Base-by-base conservation (phyloP, 2,329 filamentous ascomycete genomes). In the Xylaria sp. region DNA sequence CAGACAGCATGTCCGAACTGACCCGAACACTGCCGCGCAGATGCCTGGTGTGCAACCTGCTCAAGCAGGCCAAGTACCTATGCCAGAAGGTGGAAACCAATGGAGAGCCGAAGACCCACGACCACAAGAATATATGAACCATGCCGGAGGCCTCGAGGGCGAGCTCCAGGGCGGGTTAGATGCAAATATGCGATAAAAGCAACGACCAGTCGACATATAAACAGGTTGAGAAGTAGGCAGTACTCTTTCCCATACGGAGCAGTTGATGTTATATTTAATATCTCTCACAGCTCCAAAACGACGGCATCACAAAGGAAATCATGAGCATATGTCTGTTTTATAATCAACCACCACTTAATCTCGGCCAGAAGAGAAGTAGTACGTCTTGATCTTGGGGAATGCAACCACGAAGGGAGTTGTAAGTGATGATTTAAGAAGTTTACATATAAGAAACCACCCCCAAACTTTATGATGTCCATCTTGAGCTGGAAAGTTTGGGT, bases 91-190 rank as follows among this genome's bases (percentile, higher is more conserved):
- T n/a, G 81, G 80, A 41, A 76, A 74, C 33, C 85, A 88, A 74
- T 90, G 88, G 88, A 88, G 81, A 7, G 83, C 85, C 18, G 86
- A 90, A 73, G 88, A 90, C 63, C 88, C 88, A 8, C 80, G 88
- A 49, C 88, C 88, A 6, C 86, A 90, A 75, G 88, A 89, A 77
- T 89, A 88, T 73, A 78, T 82, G 36, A 78, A 81, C 56, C 83
- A 84, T 43, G 79, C 81, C 54, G 82, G 82, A 51, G 84, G 84
- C 4, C 81, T 90, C 23, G 88, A 90, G 80, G 86, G 86, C 33
- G 88, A 90, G 69, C 82, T 90, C 49, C 86, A 86, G 36, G 86
- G 85, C 33, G 87, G 89, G 23, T 84, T 90, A 75, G 89, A 91
- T 77, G 84, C 84, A 39, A 60, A 76, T 43, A 75, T 77, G 66